A percentile compares a stretch with the other conserved stretches of the same genome.
These are phyloP conservation scores for Auricularia sp. DNA, from an alignment of 768 basidiomycete genomes.

Conservation along the genomic window DNA sequence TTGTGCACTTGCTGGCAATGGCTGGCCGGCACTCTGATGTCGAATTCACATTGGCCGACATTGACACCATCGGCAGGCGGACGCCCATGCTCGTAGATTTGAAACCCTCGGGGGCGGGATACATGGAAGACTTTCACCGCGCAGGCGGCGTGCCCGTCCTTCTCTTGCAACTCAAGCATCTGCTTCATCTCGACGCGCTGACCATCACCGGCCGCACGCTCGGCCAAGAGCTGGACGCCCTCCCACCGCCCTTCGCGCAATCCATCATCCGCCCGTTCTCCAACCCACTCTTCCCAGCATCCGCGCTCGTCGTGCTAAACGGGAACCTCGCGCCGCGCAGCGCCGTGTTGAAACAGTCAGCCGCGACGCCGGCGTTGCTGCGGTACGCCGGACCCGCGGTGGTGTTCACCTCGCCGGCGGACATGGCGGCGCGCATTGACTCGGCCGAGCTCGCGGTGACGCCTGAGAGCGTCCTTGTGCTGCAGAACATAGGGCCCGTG, in stretches of 20 bases:
- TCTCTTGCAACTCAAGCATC: conserved; percentile 2
- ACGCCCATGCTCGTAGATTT: conserved; percentile 14
- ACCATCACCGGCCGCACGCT: conserved; percentile 13
- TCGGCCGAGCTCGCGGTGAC: conserved; percentile 12
- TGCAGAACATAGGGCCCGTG: conserved; percentile 18
- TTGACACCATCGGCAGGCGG: conserved; percentile 9
- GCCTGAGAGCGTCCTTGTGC: conserved; percentile 12
- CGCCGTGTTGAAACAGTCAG: conserved; percentile 12
- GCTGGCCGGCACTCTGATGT: conserved; percentile 9
- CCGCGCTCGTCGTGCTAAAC: conserved; percentile 9
- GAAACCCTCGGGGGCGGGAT: conserved; percentile 10
- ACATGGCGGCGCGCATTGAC: conserved; percentile 15
- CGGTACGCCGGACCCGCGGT: conserved; percentile 14
- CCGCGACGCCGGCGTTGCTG: conserved; percentile 6
- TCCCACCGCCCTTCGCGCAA: conserved; percentile 9
- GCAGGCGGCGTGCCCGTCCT: conserved; percentile 13
- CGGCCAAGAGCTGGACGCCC: conserved; percentile 9
- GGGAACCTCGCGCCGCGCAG: conserved; percentile 13
- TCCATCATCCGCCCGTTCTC: conserved; percentile 9
- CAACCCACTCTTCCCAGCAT: conserved; percentile 10
- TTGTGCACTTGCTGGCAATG: conserved; percentile 14
- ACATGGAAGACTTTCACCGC: conserved; percentile 14
- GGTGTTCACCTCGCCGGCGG: conserved; percentile 15
- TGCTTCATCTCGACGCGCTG: conserved; percentile 11
- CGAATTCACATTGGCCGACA: conserved; percentile 7